Evolutionary conservation across 805 yeast species (phyloP), one percentile per base, ranked within the genome.

Genomic region (Nakazawaea peltata): DNA sequence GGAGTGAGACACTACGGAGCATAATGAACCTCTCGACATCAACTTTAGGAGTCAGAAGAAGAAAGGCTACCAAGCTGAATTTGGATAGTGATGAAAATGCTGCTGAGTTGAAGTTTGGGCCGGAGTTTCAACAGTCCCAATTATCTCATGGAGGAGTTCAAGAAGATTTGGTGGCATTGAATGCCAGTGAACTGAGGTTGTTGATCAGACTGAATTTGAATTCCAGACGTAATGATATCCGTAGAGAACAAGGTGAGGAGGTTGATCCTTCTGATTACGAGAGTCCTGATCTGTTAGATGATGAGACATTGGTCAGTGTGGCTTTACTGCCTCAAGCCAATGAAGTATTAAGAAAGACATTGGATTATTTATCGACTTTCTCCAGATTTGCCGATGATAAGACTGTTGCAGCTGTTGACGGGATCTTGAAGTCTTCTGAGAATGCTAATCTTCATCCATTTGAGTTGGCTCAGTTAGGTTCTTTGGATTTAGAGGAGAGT

Each of bases 61-160:
- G 78, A 34, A 71, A 66, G 39, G 67, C 67, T 44, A 67, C 71
- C 19, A 67, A 58, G 42, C 76, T 63, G 50, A 78, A 77, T 40
- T 69, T 75, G 28, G 88, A 79, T 40, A 95, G 84, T 44, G 97
- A 88, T 50, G 97, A 90, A 53, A 94, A 92, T 51, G 94, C 97
- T 0, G 77, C 95, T 0, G 70, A 73, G 34, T 69, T 92, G 47
- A 81, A 82, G 51, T 71, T 92, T 38, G 98, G 98, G 8, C 90
- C 95, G 19, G 98, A 92, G 61, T 92, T 92, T 53, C 88, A 80
- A 48, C 59, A 81, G 34, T 74, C 71, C 23, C 97, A 88, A 54
- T 60, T 79, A 25, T 80, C 84, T 43, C 88, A 88, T 54, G 77
- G 77, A 34, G 96, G 96, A 14, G 74, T 75, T 40, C 74, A 71